These are phyloP conservation scores for Pythium aquatile DNA, from an alignment of 352 stramenopile genomes.

Conservation along the genomic window DNA sequence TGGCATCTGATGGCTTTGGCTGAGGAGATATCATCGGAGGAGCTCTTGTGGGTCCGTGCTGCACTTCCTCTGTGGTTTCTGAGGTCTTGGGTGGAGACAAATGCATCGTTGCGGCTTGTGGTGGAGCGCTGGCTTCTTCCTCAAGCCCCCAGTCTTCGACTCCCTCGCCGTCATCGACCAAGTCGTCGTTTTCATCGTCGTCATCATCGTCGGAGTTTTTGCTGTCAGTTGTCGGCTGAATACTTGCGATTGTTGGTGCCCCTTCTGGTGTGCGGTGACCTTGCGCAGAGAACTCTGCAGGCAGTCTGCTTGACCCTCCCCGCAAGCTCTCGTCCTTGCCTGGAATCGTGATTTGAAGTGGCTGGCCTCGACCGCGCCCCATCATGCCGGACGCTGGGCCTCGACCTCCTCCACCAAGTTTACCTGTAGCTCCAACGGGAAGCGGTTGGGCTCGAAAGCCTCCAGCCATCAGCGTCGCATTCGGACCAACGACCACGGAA, in stretches of 20 bases:
- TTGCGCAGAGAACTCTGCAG: not conserved
- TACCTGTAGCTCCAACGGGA: not conserved
- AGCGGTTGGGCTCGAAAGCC: constrained; percentile 13
- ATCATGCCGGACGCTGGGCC: constrained; percentile 6
- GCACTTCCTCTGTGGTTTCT: not conserved
- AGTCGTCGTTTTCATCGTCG: constrained; percentile 24
- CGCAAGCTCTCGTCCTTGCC: constrained; percentile 3
- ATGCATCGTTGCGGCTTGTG: not conserved
- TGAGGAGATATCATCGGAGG: not conserved
- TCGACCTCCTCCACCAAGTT: not conserved
- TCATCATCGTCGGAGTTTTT: constrained; percentile 19
- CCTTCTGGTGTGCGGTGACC: not conserved
- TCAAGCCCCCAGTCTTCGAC: constrained; percentile 29
- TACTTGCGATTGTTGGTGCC: not conserved
- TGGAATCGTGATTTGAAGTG: constrained; percentile 20
- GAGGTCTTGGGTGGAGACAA: not conserved
- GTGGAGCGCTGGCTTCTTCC: not conserved
- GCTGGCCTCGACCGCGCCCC: constrained; percentile 16
- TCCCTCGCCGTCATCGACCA: constrained; percentile 23
- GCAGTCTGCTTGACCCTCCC: not conserved
- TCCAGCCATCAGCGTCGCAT: not conserved
- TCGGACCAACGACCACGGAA: not conserved
- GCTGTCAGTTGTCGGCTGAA: not conserved
- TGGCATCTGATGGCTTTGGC: not conserved
- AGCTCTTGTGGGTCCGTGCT: not conserved